Base-by-base conservation (phyloP, 73 alveolate species). In the Tetrahymena borealis region DNA sequence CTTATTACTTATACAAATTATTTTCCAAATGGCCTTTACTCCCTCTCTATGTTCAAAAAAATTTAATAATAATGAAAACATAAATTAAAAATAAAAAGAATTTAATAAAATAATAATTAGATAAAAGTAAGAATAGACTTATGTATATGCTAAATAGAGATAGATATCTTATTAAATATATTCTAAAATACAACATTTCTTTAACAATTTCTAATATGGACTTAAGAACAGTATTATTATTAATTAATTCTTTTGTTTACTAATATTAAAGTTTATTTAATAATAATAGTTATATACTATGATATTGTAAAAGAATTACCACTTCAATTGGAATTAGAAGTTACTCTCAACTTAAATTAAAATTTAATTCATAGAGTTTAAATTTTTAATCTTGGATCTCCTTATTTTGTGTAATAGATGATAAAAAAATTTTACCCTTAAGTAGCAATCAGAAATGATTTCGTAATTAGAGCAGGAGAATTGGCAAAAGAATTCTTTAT, bases 361-460 rank as follows among this genome's bases (percentile, higher is more conserved):
- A 95, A 96, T 36, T 77, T 96, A 8, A 94, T 96, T 16, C 79
- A 96, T 42, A 39, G 90, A 32, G 95, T 96, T 36, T 92, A 92
- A 35, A 79, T 96, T 35, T 96, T 96, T 91, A 93, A 96, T 41
- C 90, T 96, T 85, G 93, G 95, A 39, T 94, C 91, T 39, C 95
- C 96, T 3, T 18, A 41, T 11, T 94, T 96, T 91, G 95, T 96
- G 36, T 40, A 90, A 13, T 16, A 90, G 37, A 32, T 96, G 41
- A 91, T 95, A 5, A 90, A 93, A 38, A 32, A 79, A 24, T 42
- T 96, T 92, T 36, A 78, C n/a, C 98, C 97, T 11, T 24, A 92
- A 36, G 33, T 96, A 3, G 90, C 94, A 16, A 39, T 96, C 39
- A 33, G 91, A 38, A 78, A 90, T 40, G 94, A 94, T 32, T 60